These are phyloP conservation scores for Nissolia schottii DNA, from an alignment of 306 rosid genomes.

Conservation along the genomic window DNA sequence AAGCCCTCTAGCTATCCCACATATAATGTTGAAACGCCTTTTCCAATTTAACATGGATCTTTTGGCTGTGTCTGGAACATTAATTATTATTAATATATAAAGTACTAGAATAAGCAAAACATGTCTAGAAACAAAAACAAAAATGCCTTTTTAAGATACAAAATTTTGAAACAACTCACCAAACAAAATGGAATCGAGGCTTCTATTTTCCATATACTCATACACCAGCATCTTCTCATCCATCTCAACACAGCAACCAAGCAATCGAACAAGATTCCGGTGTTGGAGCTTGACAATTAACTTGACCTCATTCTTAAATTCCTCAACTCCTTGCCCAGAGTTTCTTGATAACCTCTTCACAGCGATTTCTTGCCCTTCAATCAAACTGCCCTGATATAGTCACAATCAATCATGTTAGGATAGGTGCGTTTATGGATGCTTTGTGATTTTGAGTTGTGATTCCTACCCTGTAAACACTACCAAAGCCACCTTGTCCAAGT, in stretches of 20 bases:
- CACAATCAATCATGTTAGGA: constrained; percentile 18
- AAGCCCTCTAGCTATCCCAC: constrained; percentile 74
- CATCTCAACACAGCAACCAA: constrained; percentile 57
- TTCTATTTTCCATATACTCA: constrained; percentile 68
- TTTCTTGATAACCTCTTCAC: constrained; percentile 65
- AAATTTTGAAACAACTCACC: constrained; percentile 32
- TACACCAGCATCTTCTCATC: constrained; percentile 67
- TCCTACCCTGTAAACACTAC: constrained; percentile 48
- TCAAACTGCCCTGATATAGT: constrained; percentile 49
- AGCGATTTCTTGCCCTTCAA: constrained; percentile 61
- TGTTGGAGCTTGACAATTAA: constrained; percentile 74
- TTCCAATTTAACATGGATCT: constrained; percentile 41
- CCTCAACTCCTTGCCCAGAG: constrained; percentile 67
- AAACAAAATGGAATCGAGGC: constrained; percentile 63
- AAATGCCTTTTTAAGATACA: neutral
- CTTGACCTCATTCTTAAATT: constrained; percentile 65
- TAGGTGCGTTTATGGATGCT: neutral
- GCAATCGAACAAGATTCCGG: constrained; percentile 59
- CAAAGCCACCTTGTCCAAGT: constrained; percentile 63
- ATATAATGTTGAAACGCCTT: constrained; percentile 52
- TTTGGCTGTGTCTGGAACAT: constrained; percentile 37
- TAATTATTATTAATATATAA: neutral
- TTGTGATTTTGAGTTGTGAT: neutral
- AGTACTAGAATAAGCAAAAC: neutral
- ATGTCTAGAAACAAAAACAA: neutral